Percentiles rank a stretch among this genome's conserved stretches.
phyloP scores from a whole-genome alignment of 345 rosid species.

The Gossypium herbaceum region DNA sequence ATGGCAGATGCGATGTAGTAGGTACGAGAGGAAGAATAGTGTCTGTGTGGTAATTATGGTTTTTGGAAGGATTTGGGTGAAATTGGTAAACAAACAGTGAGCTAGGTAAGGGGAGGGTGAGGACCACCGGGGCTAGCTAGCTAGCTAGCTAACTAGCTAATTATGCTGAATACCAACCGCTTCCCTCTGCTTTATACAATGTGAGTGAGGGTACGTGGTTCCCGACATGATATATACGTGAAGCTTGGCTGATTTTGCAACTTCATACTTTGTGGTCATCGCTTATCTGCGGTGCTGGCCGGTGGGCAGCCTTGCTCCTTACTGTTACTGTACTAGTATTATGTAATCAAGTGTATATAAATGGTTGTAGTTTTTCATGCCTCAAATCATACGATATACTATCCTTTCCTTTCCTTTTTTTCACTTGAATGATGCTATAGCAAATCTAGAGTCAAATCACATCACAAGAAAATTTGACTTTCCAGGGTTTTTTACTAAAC shows the following conservation, averaged over 20 bases:
- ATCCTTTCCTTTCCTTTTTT: background rate
- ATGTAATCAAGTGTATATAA: background rate
- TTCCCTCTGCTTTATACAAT: background rate
- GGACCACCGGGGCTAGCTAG: background rate
- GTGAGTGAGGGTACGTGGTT: background rate
- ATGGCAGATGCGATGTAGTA: background rate
- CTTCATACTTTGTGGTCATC: background rate
- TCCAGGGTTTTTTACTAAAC: no score
- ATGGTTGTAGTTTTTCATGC: background rate
- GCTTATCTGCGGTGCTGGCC: no score
- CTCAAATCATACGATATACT: background rate
- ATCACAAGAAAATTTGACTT: background rate
- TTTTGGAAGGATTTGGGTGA: background rate
- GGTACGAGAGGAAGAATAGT: background rate
- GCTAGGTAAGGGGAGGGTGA: background rate
- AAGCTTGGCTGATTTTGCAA: background rate
- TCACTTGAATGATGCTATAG: background rate
- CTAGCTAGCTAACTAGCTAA: no score
- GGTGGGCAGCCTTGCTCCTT: no score
- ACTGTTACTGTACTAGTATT: background rate
- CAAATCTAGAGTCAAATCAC: background rate
- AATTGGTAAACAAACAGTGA: background rate
- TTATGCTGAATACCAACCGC: no score
- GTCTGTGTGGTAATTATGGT: background rate
- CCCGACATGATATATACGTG: no score